Percentiles rank a stretch among this genome's conserved stretches.
Evolutionary conservation across 208 protist genomes (phyloP).

Genomic region (Wallacemonas rigidus): DNA sequence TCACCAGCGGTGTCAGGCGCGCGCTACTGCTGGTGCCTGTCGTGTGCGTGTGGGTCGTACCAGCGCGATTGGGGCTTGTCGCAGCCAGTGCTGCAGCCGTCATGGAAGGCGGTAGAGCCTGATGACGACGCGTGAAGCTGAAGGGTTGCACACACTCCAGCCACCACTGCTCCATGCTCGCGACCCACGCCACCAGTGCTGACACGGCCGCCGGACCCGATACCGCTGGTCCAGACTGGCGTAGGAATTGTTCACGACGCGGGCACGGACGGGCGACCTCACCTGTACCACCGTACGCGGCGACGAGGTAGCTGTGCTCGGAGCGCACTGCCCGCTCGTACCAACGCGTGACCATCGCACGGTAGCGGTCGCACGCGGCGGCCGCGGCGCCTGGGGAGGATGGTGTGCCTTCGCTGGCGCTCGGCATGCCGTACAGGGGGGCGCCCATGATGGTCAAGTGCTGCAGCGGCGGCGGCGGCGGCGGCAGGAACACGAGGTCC

Average conservation of each 20-base stretch:
- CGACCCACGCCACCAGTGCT: constrained; percentile 29
- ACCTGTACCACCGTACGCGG: constrained; percentile 20
- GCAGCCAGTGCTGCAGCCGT: constrained; percentile 2
- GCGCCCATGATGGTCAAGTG: neutral
- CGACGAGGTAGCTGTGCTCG: constrained; percentile 38
- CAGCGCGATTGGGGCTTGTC: neutral
- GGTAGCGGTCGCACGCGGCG: constrained; percentile 22
- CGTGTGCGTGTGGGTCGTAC: neutral
- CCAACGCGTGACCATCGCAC: constrained; percentile 40
- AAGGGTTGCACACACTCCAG: constrained; percentile 32
- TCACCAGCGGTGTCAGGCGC: constrained; percentile 1
- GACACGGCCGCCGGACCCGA: neutral
- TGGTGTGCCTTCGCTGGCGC: neutral
- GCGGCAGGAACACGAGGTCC: constrained; percentile 31
- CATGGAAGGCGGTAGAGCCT: constrained; percentile 23
- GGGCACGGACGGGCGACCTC: constrained; percentile 37
- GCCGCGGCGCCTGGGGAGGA: neutral
- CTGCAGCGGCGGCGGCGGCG: constrained; percentile 29
- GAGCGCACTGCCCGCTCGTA: constrained; percentile 47
- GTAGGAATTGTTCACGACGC: constrained; percentile 35
- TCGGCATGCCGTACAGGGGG: neutral
- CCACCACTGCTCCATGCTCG: constrained; percentile 35
- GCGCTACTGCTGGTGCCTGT: neutral
- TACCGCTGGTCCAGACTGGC: neutral
- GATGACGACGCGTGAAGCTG: constrained; percentile 26